Evolutionary conservation across 1,284 basidiomycete genomes (phyloP).

Genomic region (Marasmius tenuissimus): DNA sequence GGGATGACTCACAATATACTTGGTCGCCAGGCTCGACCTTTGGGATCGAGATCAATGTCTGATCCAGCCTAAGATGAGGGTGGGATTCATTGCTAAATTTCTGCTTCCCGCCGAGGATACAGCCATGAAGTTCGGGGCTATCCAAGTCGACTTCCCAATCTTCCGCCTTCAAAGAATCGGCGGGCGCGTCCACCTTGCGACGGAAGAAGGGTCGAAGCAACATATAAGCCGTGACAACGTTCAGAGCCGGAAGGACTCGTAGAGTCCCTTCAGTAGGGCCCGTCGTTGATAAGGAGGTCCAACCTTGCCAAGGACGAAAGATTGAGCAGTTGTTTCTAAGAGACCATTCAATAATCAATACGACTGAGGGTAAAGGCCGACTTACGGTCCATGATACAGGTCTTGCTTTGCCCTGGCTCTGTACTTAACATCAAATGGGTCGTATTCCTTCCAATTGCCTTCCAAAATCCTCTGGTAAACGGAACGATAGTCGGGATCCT

Average conservation of each 20-base stretch:
- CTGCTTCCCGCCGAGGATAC: slow-evolving; percentile 60
- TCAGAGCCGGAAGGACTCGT: slow-evolving; percentile 9
- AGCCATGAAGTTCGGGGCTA: slow-evolving; percentile 61
- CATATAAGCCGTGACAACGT: slow-evolving; percentile 52
- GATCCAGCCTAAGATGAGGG: slow-evolving; percentile 65
- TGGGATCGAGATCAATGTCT: slow-evolving; percentile 54
- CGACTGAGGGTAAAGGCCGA: not conserved
- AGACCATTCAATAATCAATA: not conserved
- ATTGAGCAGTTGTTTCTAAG: slow-evolving; percentile 61
- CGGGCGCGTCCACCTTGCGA: not conserved
- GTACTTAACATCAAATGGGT: slow-evolving; percentile 56
- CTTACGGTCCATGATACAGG: slow-evolving; percentile 46
- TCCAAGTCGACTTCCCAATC: slow-evolving; percentile 69
- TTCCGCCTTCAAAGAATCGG: slow-evolving; percentile 21
- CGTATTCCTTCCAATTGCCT: slow-evolving; percentile 57
- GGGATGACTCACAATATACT: slow-evolving; percentile 57
- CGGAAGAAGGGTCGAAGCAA: slow-evolving; percentile 53
- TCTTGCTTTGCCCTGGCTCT: slow-evolving; percentile 55
- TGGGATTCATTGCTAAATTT: slow-evolving; percentile 64
- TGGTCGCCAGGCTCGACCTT: slow-evolving; percentile 71
- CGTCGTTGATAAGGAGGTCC: slow-evolving; percentile 67
- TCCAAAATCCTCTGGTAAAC: slow-evolving; percentile 58
- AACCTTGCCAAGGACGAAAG: slow-evolving; percentile 79
- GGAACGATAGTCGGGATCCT: slow-evolving; percentile 61
- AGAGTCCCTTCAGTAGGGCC: slow-evolving; percentile 58